Base-by-base conservation (phyloP, 495 filamentous ascomycete species). In the Daldinia concentrica region DNA sequence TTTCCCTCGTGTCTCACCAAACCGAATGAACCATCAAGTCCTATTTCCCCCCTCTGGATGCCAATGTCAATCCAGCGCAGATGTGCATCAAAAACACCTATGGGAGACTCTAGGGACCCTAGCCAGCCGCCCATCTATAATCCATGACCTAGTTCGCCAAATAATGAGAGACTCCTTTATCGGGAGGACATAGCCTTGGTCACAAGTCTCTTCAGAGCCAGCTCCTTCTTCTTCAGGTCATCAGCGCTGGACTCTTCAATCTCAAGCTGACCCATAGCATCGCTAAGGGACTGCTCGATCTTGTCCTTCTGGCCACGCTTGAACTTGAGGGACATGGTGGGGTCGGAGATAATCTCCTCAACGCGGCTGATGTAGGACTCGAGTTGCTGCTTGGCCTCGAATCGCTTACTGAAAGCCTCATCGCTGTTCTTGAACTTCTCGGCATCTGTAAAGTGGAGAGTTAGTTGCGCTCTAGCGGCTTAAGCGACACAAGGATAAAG, bases 201-300 rank as follows among this genome's bases (percentile, higher is more conserved):
- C 62, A 99, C 94, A 69, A 97, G 86, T 76, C 95, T 86, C 94
- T 99, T 99, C 57, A 99, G 88, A 62, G 94, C 95, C 62, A 99
- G 86, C 88, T 99, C 95, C 91, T 98, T 98, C 94, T 98, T 98
- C 92, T 96, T 98, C 67, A 99, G 86, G 80, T 99, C 95, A 76
- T 99, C 95, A 41, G 93, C 91, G 52, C 84, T 83, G 36, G 93
- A 93, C 74, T 99, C 83, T 73, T 82, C 80, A 34, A 85, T 74
- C 80, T 84, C 82, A 48, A 85, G 82, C 76, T 81, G 78, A 63
- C 64, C 78, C 82, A 85, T 84, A 60, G 83, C 83, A 45, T 85
- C 83, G 79, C 81, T 83, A 63, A 85, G 82, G 12, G 94, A 91
- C 74, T 92, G 90, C 88, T 99, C 95, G 70, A 99, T 98, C 91